Evolutionary conservation across 106 monocot genomes (phyloP), one percentile per base, ranked within the genome.

Genomic region (Iris macrosiphon): DNA sequence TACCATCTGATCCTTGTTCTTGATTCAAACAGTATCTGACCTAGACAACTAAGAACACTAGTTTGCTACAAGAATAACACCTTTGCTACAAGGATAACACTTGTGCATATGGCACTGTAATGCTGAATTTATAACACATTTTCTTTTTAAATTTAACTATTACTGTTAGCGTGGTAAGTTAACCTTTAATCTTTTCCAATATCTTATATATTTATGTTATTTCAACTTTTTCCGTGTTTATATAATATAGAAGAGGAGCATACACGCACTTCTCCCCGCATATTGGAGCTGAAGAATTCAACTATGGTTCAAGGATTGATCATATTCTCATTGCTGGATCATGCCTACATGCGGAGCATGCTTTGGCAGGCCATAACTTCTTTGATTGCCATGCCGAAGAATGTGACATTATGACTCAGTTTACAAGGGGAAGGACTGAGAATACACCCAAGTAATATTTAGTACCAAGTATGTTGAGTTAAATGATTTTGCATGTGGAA

Each of bases 271-370:
- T 87, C 65, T 59, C 80, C 15, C 75, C 66, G 57, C 32, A 51
- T 22, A 53, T 73, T 75, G 91, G 98, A 58, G 90, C 80, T 57
- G 98, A 98, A 77, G 91, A 80, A 56, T 98, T 81, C 66, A 98
- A 98, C 56, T 98, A 87, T 62, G 98, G 90, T 45, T 78, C 87
- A 44, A 75, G 98, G 72, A 98, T 98, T 54, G 98, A 98, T 56
- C 98, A 83, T 72, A 91, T 98, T 57, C 75, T 98, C 40, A 66
- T 84, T 62, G 66, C 86, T 61, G 98, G 90, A 40, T 44, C 62
- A 31, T 98, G 98, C 70, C 63, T 98, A 53, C 98, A 98, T 77
- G 33, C 64, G 45, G 46, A 57, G 40, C 19, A 64, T 71, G 48
- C 64, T 51, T 39, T 33, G 25, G 79, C 83, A 49, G 80, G 42